These are phyloP conservation scores for Gossypium raimondii DNA, from an alignment of 345 rosid species.

Conservation along the genomic window DNA sequence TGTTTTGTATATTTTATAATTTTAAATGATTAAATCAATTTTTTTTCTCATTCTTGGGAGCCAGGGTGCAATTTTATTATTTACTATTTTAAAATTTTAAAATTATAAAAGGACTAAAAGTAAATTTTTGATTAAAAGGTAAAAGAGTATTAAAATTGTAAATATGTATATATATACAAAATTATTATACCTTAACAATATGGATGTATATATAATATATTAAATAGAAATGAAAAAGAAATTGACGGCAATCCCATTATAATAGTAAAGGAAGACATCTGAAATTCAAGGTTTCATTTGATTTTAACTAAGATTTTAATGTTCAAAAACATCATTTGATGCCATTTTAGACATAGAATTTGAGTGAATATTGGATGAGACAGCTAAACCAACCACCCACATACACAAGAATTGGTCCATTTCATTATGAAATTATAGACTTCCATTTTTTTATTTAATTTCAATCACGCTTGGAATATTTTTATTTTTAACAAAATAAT, in stretches of 20 bases:
- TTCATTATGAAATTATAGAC: not conserved
- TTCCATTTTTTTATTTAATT: not conserved
- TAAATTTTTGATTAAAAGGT: not conserved
- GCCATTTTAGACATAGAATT: not conserved
- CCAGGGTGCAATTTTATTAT: too few relatives aligned
- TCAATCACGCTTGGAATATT: not conserved
- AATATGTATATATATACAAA: too few relatives aligned
- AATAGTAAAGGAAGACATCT: not conserved
- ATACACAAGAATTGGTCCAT: not conserved
- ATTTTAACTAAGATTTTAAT: not conserved
- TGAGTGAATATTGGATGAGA: conserved; percentile 1
- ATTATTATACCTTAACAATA: too few relatives aligned
- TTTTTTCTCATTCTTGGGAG: too few relatives aligned
- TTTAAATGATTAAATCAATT: too few relatives aligned
- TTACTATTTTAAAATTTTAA: too few relatives aligned
- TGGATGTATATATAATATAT: too few relatives aligned
- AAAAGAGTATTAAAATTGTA: not conserved
- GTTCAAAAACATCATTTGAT: conserved; percentile 9
- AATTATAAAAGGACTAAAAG: too few relatives aligned
- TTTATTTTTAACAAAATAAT: not conserved
- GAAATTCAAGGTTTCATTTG: conserved; percentile 16
- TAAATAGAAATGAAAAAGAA: too few relatives aligned
- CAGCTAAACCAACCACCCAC: conserved; percentile 1
- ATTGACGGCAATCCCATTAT: not conserved
- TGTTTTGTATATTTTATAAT: too few relatives aligned